Conservation (phyloP, 768 basidiomycete species). For the Lactifluus hygrophoroides region DNA sequence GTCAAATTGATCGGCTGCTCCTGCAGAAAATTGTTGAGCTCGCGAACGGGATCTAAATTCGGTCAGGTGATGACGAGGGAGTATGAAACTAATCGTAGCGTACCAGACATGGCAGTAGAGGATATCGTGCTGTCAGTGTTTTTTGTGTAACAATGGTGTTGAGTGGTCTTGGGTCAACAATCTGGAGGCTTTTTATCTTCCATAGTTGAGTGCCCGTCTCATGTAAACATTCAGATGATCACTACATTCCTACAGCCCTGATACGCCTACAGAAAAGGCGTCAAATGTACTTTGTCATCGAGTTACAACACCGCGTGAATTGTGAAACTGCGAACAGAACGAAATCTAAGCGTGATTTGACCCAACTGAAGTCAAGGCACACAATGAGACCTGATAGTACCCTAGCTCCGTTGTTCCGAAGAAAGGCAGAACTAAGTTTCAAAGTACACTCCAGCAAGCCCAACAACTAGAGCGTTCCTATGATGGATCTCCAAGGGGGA, state of each 20-base stretch:
- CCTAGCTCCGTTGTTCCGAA: background rate
- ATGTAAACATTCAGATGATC: background rate
- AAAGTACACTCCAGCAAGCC: background rate
- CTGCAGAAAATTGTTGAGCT: slow-evolving; percentile 10
- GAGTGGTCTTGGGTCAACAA: no score
- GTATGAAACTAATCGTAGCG: background rate
- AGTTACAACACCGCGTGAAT: background rate
- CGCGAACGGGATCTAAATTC: background rate
- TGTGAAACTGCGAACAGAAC: background rate
- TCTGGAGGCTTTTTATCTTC: no score
- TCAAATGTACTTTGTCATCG: background rate
- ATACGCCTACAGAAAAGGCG: background rate
- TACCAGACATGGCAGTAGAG: background rate
- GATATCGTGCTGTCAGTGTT: no score
- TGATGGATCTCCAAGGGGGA: background rate
- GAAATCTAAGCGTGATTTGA: no score
- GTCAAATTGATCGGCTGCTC: background rate
- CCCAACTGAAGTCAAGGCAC: background rate
- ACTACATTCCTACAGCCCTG: slow-evolving; percentile 4
- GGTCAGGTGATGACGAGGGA: background rate
- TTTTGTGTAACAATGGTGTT: no score
- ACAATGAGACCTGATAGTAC: background rate
- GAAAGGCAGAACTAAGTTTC: background rate
- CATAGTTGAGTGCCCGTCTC: background rate
- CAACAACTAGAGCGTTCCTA: background rate